Base-by-base conservation (phyloP, 2,329 filamentous ascomycete species). In the Pleomassaria siparia region DNA sequence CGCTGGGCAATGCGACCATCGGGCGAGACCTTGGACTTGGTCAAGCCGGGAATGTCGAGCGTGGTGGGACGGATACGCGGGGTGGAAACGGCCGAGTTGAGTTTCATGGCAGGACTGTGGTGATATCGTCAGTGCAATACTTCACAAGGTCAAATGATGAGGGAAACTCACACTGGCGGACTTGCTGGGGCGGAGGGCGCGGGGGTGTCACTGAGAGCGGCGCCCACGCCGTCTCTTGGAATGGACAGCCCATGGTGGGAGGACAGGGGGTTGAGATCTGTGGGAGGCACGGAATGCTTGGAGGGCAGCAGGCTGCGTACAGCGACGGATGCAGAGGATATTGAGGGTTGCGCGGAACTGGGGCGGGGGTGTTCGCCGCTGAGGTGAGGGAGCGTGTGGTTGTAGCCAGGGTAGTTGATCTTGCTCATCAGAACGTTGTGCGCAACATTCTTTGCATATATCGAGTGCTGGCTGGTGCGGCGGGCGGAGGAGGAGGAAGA, bases 1-100 rank as follows among this genome's bases (percentile, higher is more conserved):
- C 92, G 83, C 66, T 92, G 86, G 46, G 94, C 87, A 60, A 99
- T 99, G 62, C 89, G 85, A 58, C 94, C 94, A 71, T 99, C 94
- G 8, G 94, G 94, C 1, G 94, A 99, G 40, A 95, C 90, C 66
- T 90, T 90, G 50, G 92, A 97, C 64, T 91, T 88, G 50, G 94
- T 99, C 78, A 99, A 85, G 56, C 94, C 94, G 47, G 94, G 94
- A 50, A 99, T 96, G 70, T 96, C 95, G 62, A 97, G 85, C 12
- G 94, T 96, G 13, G 94, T 97, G 9, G 94, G 91, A 71, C 95
- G 90, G 40, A 90, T 81, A 55, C 88, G 81, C 22, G 91, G 91
- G 5, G 91, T 95, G 21, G 85, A 84, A 42, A 79, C 80, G 49
- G 87, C 87, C 10, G 89, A 94, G 61, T 86, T 88, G 64, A 88